Conservation (phyloP, 208 protist genomes). For the Entamoeba dispar region DNA sequence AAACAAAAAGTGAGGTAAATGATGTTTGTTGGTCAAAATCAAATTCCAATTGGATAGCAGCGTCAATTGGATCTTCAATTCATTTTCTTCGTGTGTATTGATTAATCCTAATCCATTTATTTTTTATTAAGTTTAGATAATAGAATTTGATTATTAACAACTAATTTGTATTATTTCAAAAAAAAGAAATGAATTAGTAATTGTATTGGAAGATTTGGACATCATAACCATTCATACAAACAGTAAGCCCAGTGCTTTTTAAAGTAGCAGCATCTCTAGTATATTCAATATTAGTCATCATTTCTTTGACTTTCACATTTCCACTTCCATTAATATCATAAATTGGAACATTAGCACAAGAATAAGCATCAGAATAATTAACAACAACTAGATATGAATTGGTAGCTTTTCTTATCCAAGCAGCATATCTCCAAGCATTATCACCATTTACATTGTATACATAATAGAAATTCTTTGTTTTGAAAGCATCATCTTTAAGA, state of each 20-base stretch:
- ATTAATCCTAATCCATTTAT: no score
- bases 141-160: no score
- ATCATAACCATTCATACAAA: neutral
- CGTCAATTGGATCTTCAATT: neutral
- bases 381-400: neutral
- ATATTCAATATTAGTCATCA: neutral
- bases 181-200: neutral
- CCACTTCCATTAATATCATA: neutral
- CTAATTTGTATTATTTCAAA: no score
- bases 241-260: neutral
- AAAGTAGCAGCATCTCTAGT: neutral
- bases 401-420: neutral
- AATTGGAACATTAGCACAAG: neutral
- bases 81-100: neutral
- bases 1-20: neutral
- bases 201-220: neutral
- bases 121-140: no score
- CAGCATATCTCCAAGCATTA: neutral
- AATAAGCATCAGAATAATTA: neutral
- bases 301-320: neutral
- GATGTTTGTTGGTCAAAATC: neutral
- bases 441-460: neutral
- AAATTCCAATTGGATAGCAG: neutral
- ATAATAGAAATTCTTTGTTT: neutral
- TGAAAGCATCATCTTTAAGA: neutral